Percentiles rank a stretch among this genome's conserved stretches.
Conservation (phyloP, 441 rosid species). For the Isatis lusitanica region DNA sequence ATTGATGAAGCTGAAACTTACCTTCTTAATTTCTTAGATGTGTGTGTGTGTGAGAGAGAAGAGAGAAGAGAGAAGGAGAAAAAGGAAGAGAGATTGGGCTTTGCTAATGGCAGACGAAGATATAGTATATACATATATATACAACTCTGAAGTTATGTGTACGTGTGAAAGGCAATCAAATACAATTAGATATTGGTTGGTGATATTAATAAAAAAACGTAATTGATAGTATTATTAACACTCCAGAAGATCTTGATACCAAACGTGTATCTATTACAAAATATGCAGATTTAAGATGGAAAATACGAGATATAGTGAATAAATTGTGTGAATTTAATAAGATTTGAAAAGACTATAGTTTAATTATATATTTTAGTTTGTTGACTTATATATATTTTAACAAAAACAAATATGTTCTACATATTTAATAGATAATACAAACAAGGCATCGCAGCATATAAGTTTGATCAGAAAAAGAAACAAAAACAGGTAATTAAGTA, state of each 20-base stretch:
- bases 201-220: background rate
- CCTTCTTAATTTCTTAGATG: constrained; percentile 14
- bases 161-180: constrained; percentile 24
- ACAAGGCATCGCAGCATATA: too few species aligned
- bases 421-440: too few species aligned
- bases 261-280: constrained; percentile 19
- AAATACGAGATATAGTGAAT: constrained; percentile 10
- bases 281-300: background rate
- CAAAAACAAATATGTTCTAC: too few species aligned
- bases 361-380: background rate
- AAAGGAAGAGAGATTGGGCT: constrained; percentile 20
- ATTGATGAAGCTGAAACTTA: constrained; percentile 14
- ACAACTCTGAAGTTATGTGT: background rate
- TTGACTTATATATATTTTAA: too few species aligned
- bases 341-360: background rate
- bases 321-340: constrained; percentile 11
- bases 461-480: too few species aligned
- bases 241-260: background rate
- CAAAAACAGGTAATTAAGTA: too few species aligned
- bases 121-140: background rate
- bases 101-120: constrained; percentile 9
- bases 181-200: constrained; percentile 1
- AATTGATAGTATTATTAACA: background rate
- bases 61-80: constrained; percentile 9
- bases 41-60: background rate